phyloP scores from a whole-genome alignment of 75 land plant species.

The Ceratopteris richardii region DNA sequence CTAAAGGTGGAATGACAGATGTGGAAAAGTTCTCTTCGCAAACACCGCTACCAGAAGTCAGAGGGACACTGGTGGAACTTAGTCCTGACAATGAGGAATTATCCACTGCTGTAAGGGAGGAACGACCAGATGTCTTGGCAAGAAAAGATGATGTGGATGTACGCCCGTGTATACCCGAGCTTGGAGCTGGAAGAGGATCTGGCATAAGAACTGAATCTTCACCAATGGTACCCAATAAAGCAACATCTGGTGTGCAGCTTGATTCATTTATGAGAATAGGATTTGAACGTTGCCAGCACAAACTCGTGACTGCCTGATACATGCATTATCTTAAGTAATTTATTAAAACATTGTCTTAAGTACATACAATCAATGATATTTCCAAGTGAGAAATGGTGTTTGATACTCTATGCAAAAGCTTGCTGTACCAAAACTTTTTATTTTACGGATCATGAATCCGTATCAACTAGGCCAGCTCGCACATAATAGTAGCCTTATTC shows the following conservation, averaged over 20 bases:
- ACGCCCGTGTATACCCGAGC: slow-evolving; percentile 34
- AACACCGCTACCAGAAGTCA: slow-evolving; percentile 13
- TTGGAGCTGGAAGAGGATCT: slow-evolving; percentile 76
- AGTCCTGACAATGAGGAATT: slow-evolving; percentile 13
- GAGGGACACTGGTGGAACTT: slow-evolving; percentile 19
- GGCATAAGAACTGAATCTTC: slow-evolving; percentile 94
- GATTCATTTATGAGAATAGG: slow-evolving; percentile 57
- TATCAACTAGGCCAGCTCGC: too few relatives aligned
- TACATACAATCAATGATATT: too few relatives aligned
- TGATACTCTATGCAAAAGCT: too few relatives aligned
- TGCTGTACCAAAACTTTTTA: too few relatives aligned
- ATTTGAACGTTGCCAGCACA: slow-evolving; percentile 95
- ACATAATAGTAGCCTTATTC: too few relatives aligned
- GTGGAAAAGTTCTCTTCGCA: slow-evolving; percentile 40
- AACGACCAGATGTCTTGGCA: slow-evolving; percentile 39
- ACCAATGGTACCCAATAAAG: slow-evolving; percentile 68
- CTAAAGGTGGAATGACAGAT: slow-evolving; percentile 5
- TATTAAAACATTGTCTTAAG: too few relatives aligned
- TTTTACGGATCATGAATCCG: too few relatives aligned
- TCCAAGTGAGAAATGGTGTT: too few relatives aligned
- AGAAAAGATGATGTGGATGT: slow-evolving; percentile 24
- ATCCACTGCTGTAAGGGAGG: slow-evolving; percentile 14
- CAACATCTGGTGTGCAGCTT: slow-evolving; percentile 61
- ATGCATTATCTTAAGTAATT: too few relatives aligned
- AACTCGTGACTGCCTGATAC: slow-evolving; percentile 75